Conservation (phyloP, 2,329 filamentous ascomycete species). For the Aspergillus sp. region DNA sequence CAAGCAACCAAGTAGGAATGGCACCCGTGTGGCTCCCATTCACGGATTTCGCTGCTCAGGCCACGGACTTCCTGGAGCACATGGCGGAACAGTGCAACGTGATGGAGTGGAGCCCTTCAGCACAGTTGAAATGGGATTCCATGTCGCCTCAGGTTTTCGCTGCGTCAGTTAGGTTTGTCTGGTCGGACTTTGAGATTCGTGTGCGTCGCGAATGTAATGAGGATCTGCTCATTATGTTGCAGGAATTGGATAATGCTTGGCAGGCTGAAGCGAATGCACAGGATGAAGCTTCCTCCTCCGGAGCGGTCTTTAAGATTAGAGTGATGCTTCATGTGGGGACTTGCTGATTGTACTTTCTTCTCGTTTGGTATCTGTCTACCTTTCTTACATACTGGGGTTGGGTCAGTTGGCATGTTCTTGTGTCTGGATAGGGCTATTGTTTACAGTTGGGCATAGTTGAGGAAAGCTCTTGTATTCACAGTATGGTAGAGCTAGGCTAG, state of each 20-base stretch:
- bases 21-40: conserved; percentile 23
- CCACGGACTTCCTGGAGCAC: conserved; percentile 19
- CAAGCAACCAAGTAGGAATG: conserved; percentile 14
- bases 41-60: conserved; percentile 11
- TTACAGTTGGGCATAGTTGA: too few relatives aligned
- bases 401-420: too few relatives aligned
- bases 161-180: conserved; percentile 25
- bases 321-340: neutral
- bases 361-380: too few relatives aligned
- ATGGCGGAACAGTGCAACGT: conserved; percentile 20
- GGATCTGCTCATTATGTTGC: conserved; percentile 19
- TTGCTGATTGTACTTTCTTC: too few relatives aligned
- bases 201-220: conserved; percentile 21
- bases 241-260: conserved; percentile 21
- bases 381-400: too few relatives aligned
- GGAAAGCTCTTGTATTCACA: too few relatives aligned
- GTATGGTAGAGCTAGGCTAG: too few relatives aligned
- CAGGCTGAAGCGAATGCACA: neutral
- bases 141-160: conserved; percentile 4
- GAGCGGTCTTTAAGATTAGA: neutral
- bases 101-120: conserved; percentile 11
- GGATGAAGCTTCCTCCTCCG: neutral
- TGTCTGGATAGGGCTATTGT: too few relatives aligned
- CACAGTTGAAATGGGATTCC: conserved; percentile 11
- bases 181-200: conserved; percentile 23